Evolutionary conservation across 2,329 filamentous ascomycete genomes (phyloP), one percentile per base, ranked within the genome.

Genomic region (Biscogniauxia sp.): DNA sequence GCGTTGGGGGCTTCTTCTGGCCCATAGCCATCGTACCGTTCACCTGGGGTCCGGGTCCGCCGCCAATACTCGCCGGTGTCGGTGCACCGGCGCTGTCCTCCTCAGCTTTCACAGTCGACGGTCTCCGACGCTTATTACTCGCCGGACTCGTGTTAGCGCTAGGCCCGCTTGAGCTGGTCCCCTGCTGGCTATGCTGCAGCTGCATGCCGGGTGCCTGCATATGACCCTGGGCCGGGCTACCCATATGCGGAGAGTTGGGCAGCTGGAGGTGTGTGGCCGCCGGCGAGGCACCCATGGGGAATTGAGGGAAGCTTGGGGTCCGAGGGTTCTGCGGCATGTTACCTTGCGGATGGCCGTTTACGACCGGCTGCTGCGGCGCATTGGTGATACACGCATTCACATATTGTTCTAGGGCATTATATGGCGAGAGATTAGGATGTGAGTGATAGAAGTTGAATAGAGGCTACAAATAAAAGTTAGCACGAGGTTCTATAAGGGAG

Each of bases 151-250:
- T 89, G 74, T 88, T 89, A 59, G 87, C 86, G 70, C 86, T 89
- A 6, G 86, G 85, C 1, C 85, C 87, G 71, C 84, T 86, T 9
- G 86, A 88, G 72, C 78, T 85, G 32, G 86, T 88, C 49, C 87
- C 87, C 70, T 89, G 87, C 72, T 89, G 87, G 71, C 86, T 89
- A 64, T 85, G 84, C 71, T 89, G 86, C 62, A 86, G 77, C 72
- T 87, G 84, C 87, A 89, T 89, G 63, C 80, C 80, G 20, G 86
- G 86, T 56, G 86, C 84, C 72, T 87, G 84, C 81, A 88, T 87
- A 56, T 83, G 79, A 17, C 83, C 85, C 15, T 83, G 82, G 19
- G 84, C 85, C 8, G 87, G 87, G 70, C 85, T 88, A 57, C 84
- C 82, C 51, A 83, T 75, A 59, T 86, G 85, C 55, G 86, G 86